phyloP scores from a whole-genome alignment of 805 yeast genomes.

The Saccharomyces kudriavzevii region DNA sequence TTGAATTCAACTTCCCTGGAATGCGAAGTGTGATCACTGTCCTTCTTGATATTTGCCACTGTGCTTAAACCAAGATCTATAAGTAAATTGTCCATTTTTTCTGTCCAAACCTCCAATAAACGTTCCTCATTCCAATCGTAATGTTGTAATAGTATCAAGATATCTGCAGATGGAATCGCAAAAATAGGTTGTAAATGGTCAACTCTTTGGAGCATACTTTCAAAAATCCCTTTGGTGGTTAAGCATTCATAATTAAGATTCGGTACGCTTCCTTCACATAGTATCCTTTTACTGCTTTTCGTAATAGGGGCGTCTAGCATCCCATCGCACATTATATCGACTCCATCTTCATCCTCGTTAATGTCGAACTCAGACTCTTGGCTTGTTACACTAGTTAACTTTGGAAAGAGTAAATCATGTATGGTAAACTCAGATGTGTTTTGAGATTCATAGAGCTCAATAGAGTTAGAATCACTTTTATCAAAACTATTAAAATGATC shows the following conservation, averaged over 20 bases:
- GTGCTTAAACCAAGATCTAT: constrained; percentile 29
- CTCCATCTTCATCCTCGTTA: constrained; percentile 18
- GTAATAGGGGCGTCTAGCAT: constrained; percentile 9
- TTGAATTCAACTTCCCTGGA: background rate
- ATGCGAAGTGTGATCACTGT: background rate
- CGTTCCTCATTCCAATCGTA: constrained; percentile 55
- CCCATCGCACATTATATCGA: constrained; percentile 18
- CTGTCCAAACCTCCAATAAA: constrained; percentile 48
- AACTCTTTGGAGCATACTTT: constrained; percentile 24
- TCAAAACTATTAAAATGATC: constrained; percentile 2
- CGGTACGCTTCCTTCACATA: constrained; percentile 18
- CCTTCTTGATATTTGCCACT: background rate
- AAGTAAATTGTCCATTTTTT: constrained; percentile 33
- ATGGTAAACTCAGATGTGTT: constrained; percentile 1
- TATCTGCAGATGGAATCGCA: constrained; percentile 23
- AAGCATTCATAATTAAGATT: constrained; percentile 25
- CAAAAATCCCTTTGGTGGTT: constrained; percentile 29
- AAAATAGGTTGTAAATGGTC: constrained; percentile 26
- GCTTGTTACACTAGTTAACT: constrained; percentile 2
- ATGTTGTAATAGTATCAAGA: constrained; percentile 38
- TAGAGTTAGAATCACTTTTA: constrained; percentile 3
- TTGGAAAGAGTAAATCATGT: constrained; percentile 1
- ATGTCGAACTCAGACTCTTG: constrained; percentile 20
- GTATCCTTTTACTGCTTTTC: constrained; percentile 6
- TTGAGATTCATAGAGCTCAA: constrained; percentile 1